Conservation (phyloP, 2,329 filamentous ascomycete species). For the Elsinoe perseae region DNA sequence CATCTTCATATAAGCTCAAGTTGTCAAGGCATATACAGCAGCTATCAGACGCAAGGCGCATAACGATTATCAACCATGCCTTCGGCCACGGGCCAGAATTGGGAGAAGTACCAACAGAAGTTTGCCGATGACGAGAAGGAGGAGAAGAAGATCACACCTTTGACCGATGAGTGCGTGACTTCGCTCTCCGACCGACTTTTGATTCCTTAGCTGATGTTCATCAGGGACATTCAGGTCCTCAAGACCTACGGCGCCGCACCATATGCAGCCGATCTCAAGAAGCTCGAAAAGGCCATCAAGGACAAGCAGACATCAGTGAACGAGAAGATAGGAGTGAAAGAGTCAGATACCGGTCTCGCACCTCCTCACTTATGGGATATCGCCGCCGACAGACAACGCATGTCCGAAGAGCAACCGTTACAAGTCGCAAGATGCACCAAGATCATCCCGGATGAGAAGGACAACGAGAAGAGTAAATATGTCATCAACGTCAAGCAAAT, state of each 20-base stretch:
- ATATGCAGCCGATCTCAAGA: conserved; percentile 88
- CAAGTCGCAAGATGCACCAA: conserved; percentile 98
- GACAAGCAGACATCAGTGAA: conserved; percentile 97
- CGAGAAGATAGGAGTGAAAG: conserved; percentile 86
- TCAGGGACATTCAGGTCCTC: conserved; percentile 94
- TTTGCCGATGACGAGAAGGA: conserved; percentile 94
- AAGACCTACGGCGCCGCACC: conserved; percentile 95
- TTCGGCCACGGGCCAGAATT: conserved; percentile 85
- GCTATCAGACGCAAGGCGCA: background rate
- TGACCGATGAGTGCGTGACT: conserved; percentile 82
- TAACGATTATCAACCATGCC: conserved; percentile 51
- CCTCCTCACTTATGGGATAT: conserved; percentile 99
- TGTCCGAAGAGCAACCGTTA: conserved; percentile 95
- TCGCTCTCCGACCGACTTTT: background rate
- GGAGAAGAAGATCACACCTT: conserved; percentile 98
- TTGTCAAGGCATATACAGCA: background rate
- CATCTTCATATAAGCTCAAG: background rate
- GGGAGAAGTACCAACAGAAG: conserved; percentile 98
- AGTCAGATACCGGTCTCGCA: conserved; percentile 96
- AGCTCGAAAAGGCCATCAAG: conserved; percentile 98
- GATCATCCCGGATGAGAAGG: conserved; percentile 95
- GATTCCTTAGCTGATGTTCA: conserved; percentile 26
- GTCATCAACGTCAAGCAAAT: conserved; percentile 99
- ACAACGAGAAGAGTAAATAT: conserved; percentile 98
- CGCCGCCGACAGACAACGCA: conserved; percentile 93